phyloP scores from a whole-genome alignment of 1,284 basidiomycete species.

The Cutaneotrichosporon cutaneum region DNA sequence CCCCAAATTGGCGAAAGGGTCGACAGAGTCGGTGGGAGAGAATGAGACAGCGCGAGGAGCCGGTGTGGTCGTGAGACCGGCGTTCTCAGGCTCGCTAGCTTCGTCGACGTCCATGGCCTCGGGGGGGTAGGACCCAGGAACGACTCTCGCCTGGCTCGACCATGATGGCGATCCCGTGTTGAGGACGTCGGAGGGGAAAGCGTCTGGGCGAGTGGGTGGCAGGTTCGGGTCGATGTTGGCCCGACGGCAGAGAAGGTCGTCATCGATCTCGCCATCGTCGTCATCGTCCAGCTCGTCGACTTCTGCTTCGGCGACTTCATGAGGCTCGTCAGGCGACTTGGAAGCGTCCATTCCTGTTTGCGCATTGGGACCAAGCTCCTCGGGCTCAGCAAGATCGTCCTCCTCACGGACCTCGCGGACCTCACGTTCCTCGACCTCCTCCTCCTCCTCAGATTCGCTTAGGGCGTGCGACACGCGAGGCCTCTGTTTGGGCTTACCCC shows the following conservation, averaged over 20 bases:
- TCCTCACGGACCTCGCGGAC: background rate
- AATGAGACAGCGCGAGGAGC: background rate
- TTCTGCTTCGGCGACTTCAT: background rate
- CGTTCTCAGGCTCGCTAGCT: background rate
- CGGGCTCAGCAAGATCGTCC: background rate
- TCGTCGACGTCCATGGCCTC: background rate
- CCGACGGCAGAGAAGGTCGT: background rate
- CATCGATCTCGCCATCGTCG: background rate
- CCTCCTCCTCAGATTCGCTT: background rate
- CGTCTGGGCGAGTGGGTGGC: background rate
- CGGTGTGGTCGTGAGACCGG: background rate
- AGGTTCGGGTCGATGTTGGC: background rate
- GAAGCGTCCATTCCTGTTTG: background rate
- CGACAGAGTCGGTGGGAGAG: background rate
- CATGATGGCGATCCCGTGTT: too few species aligned
- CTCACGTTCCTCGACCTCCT: background rate
- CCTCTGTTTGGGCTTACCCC: background rate
- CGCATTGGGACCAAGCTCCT: background rate
- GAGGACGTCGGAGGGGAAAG: background rate
- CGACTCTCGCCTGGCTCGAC: background rate
- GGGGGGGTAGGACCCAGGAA: background rate
- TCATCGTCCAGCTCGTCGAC: background rate
- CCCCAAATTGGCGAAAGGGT: background rate
- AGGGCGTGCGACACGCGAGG: background rate
- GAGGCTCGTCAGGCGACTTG: background rate